Evolutionary conservation across 495 filamentous ascomycete genomes (phyloP).

Genomic region (Daldinia decipiens): DNA sequence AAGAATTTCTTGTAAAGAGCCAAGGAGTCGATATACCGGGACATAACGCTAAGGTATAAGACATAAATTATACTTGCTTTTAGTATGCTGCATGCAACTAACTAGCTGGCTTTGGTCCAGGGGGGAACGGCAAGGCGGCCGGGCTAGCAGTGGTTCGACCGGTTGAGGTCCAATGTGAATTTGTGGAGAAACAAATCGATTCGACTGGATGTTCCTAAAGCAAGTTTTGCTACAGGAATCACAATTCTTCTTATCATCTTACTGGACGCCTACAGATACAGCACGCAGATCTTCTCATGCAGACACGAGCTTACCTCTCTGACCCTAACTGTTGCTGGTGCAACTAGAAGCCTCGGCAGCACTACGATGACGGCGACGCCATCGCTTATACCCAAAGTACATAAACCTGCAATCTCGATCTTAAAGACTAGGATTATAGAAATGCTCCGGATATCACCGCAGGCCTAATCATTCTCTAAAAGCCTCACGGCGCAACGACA

Average conservation of each 20-base stretch:
- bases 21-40: conserved; percentile 8
- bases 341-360: conserved; percentile 31
- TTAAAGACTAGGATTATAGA: conserved; percentile 14
- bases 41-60: conserved; percentile 8
- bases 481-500: background rate
- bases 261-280: conserved; percentile 37
- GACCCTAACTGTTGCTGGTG: conserved; percentile 22
- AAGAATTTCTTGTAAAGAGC: background rate
- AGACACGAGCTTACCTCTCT: conserved; percentile 37
- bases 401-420: conserved; percentile 33
- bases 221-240: conserved; percentile 34
- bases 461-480: conserved; percentile 4
- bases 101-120: conserved; percentile 2
- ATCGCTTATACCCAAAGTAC: conserved; percentile 5
- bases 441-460: conserved; percentile 19
- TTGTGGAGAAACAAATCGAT: conserved; percentile 32
- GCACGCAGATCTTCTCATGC: conserved; percentile 39
- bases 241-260: conserved; percentile 22
- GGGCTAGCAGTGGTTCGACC: conserved; percentile 9
- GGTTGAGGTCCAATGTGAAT: conserved; percentile 8
- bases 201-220: conserved; percentile 25
- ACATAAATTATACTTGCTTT: conserved; percentile 10
- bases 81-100: conserved; percentile 20
- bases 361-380: conserved; percentile 23
- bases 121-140: conserved; percentile 23